Evolutionary conservation across 2,329 filamentous ascomycete species (phyloP), one percentile per base, ranked within the genome.

Genomic region (Cercospora sesami): DNA sequence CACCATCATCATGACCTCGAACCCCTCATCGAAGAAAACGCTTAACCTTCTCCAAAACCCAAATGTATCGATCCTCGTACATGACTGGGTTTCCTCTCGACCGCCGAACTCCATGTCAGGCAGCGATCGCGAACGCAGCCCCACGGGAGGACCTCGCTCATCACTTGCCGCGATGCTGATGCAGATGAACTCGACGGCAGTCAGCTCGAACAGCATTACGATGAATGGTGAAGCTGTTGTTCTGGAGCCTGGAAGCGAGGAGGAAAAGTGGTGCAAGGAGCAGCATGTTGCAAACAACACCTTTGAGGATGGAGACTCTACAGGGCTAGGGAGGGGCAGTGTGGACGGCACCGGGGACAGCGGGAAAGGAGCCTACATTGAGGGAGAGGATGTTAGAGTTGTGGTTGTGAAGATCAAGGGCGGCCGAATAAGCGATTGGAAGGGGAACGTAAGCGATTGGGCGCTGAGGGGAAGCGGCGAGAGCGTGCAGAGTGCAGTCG

Each of bases 1-100:
- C 14, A 80, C 93, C n/a, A 91, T 93, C 71, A 96, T 98, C 77
- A 91, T 98, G 84, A 98, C 95, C 65, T 96, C 91, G 57, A 93
- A 93, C 74, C 88, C 90, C 0, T 87, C 88, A 66, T 92, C 90
- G 39, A 90, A 89, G 74, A 95, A 94, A 82, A 93, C 89, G 31
- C 86, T 89, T 74, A 97, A 97, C 79, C 88, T 98, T 12, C 81
- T 90, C 70, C 84, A 86, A 39, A 99, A 99, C 78, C 91, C 93
- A 0, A 90, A 91, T 72, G 93, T 99, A 70, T 96, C 92, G 3
- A 85, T 98, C 12, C 87, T 98, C n/a, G 95, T 98, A 6, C 95
- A 99, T 81, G 95, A 98, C 82, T 99, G 94, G 95, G 91, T 97
- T 67, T 96, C 93, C 1, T 93, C 96, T 79, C 90, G 95, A 1